A percentile compares a stretch with the other conserved stretches of the same genome.
Evolutionary conservation across 257 asterid species (phyloP).

Genomic region (Apocynum venetum): DNA sequence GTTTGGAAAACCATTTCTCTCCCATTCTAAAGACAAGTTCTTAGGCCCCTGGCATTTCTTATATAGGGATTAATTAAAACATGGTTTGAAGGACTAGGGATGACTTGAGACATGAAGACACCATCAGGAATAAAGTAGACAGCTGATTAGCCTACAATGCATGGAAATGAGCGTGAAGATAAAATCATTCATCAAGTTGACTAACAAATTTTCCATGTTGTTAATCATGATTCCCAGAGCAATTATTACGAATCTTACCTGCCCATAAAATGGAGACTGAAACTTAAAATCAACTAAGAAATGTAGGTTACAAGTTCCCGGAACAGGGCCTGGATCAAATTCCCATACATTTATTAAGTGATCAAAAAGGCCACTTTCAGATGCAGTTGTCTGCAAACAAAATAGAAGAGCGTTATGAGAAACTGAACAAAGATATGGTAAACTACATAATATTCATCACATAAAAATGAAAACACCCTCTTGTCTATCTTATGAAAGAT

Average conservation of each 20-base stretch:
- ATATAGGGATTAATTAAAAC: neutral
- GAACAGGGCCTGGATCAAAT: slow-evolving; percentile 83
- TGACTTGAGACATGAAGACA: neutral
- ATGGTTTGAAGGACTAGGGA: neutral
- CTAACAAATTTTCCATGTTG: neutral
- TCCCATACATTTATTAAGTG: slow-evolving; percentile 95
- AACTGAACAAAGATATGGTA: neutral
- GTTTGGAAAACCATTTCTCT: neutral
- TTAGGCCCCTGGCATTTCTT: neutral
- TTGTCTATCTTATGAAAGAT: neutral
- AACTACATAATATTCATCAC: neutral
- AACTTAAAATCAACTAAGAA: slow-evolving; percentile 94
- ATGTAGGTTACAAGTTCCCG: slow-evolving; percentile 78
- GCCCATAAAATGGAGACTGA: slow-evolving; percentile 78
- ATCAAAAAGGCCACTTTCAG: slow-evolving; percentile 73
- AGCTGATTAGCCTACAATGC: neutral
- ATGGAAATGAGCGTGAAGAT: neutral
- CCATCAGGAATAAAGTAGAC: neutral
- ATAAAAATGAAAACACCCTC: neutral
- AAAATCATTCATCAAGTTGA: neutral
- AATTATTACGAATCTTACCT: slow-evolving; percentile 39
- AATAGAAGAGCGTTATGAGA: neutral
- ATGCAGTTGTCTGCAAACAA: slow-evolving; percentile 64
- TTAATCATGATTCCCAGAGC: neutral
- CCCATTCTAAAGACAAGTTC: neutral